phyloP scores from a whole-genome alignment of 169 alveolate genomes.

The Amoebophrya sp. region DNA sequence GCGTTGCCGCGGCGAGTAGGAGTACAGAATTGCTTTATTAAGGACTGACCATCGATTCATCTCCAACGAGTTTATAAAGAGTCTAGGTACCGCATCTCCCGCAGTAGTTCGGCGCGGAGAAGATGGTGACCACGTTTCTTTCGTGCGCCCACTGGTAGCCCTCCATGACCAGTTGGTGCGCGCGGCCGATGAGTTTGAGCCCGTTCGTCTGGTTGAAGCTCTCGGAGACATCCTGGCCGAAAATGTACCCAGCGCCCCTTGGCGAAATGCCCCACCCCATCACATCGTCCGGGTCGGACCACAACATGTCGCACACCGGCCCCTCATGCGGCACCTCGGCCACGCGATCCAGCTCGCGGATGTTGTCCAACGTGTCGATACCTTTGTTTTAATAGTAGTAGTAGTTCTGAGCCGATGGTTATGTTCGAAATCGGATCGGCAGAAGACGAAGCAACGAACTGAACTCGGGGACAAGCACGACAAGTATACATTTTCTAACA shows the following conservation, averaged over 20 bases:
- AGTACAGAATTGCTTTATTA: too few relatives aligned
- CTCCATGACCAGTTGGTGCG: constrained; percentile 98
- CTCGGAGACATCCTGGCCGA: constrained; percentile 86
- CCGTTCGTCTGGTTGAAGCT: constrained; percentile 81
- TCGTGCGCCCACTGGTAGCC: constrained; percentile 93
- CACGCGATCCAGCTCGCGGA: constrained; percentile 19
- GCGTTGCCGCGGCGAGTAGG: too few relatives aligned
- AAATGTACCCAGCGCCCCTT: constrained; percentile 95
- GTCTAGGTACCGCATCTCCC: constrained; percentile 95
- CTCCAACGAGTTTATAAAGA: too few relatives aligned
- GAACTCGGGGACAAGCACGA: too few relatives aligned
- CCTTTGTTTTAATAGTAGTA: too few relatives aligned
- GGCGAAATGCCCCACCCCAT: constrained; percentile 94
- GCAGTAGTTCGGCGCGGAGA: constrained; percentile 99
- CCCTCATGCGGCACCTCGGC: constrained; percentile 99
- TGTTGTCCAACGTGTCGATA: constrained; percentile 23
- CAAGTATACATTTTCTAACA: too few relatives aligned
- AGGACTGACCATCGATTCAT: too few relatives aligned
- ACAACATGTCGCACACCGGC: constrained; percentile 96
- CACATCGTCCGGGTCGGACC: constrained; percentile 98
- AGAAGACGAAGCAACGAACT: too few relatives aligned
- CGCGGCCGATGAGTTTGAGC: constrained; percentile 87
- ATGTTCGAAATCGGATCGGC: too few relatives aligned
- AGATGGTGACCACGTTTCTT: constrained; percentile 83
- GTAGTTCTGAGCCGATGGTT: too few relatives aligned